These are phyloP conservation scores for Teunomyces atbi DNA, from an alignment of 805 yeast genomes.

Conservation along the genomic window DNA sequence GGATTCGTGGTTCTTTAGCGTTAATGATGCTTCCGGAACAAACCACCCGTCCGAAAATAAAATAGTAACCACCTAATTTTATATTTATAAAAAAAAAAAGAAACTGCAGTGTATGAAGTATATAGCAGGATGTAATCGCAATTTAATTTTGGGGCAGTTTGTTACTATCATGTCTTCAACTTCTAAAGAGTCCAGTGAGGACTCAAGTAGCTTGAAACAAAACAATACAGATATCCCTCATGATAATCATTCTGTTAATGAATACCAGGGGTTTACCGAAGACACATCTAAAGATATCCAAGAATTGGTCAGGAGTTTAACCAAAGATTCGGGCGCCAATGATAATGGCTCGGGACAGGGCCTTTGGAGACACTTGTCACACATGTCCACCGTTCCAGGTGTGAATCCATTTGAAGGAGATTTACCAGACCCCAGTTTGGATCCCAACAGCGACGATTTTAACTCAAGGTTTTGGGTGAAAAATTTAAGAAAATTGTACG, in stretches of 20 bases:
- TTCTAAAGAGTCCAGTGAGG: constrained; percentile 1
- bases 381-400: constrained; percentile 56
- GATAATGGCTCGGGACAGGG: constrained; percentile 17
- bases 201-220: neutral
- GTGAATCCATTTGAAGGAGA: constrained; percentile 32
- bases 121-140: neutral
- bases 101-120: neutral
- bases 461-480: constrained; percentile 66
- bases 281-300: constrained; percentile 15
- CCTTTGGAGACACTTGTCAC: constrained; percentile 39
- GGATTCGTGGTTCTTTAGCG: neutral
- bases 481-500: constrained; percentile 53
- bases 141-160: neutral
- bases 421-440: constrained; percentile 40
- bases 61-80: neutral
- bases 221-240: neutral
- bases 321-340: constrained; percentile 6
- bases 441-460: constrained; percentile 60
- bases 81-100: neutral
- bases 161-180: neutral
- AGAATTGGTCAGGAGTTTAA: constrained; percentile 21
- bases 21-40: neutral
- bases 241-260: constrained; percentile 6
- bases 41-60: neutral
- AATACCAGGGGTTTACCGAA: constrained; percentile 12